Percentiles rank a stretch among this genome's conserved stretches.
phyloP scores from a whole-genome alignment of 257 asterid genomes.

The Schizonepeta tenuifolia region DNA sequence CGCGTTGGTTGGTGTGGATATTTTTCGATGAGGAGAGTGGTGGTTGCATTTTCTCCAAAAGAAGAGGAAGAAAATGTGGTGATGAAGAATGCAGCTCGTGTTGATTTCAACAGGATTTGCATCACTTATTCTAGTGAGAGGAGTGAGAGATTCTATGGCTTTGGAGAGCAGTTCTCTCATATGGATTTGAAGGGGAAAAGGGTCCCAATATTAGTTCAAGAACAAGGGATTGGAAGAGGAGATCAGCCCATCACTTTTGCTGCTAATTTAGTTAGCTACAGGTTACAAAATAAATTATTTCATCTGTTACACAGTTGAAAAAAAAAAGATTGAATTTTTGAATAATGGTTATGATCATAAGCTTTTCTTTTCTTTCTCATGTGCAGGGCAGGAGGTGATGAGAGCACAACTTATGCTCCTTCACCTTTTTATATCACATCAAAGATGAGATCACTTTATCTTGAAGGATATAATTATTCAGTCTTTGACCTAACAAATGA shows the following conservation, averaged over 20 bases:
- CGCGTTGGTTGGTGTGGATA: slow-evolving; percentile 49
- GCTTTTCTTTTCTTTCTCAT: background rate
- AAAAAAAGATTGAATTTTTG: background rate
- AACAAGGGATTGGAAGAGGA: slow-evolving; percentile 98
- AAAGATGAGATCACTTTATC: slow-evolving; percentile 85
- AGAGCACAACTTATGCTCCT: slow-evolving; percentile 95
- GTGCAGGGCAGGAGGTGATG: slow-evolving; percentile 96
- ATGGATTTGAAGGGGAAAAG: slow-evolving; percentile 84
- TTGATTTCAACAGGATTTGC: slow-evolving; percentile 67
- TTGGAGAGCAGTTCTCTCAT: slow-evolving; percentile 94
- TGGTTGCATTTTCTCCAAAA: slow-evolving; percentile 48
- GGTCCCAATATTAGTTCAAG: slow-evolving; percentile 92
- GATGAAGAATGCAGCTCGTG: slow-evolving; percentile 42
- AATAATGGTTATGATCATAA: slow-evolving; percentile 10
- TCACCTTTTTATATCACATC: slow-evolving; percentile 93
- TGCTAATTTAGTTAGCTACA: slow-evolving; percentile 93
- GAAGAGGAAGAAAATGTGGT: slow-evolving; percentile 57
- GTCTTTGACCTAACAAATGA: slow-evolving; percentile 80
- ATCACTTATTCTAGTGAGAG: slow-evolving; percentile 78
- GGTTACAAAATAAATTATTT: slow-evolving; percentile 55
- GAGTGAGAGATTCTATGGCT: slow-evolving; percentile 78
- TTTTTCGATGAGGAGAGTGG: slow-evolving; percentile 46
- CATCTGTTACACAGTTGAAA: background rate
- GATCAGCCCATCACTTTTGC: slow-evolving; percentile 96
- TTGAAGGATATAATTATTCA: slow-evolving; percentile 90